These are phyloP conservation scores for Lachnellula occidentalis DNA, from an alignment of 2,329 filamentous ascomycete genomes.

Conservation along the genomic window DNA sequence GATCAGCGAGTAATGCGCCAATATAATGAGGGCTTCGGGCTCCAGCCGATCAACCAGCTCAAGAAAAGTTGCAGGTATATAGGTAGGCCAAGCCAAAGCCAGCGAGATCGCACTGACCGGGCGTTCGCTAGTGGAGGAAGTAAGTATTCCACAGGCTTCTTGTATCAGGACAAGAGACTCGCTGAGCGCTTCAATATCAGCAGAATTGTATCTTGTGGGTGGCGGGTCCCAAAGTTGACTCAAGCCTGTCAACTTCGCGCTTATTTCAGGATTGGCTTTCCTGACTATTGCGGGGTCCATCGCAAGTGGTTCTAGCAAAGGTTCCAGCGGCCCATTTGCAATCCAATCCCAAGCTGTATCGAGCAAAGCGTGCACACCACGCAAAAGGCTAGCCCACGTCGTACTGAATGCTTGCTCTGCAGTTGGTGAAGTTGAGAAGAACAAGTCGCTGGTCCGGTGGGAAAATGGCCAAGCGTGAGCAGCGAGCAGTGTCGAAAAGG, in stretches of 20 bases:
- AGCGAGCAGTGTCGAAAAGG: slow-evolving; percentile 11
- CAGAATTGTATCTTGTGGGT: background rate
- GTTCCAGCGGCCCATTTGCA: slow-evolving; percentile 1
- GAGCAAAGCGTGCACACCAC: slow-evolving; percentile 4
- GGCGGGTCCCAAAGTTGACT: background rate
- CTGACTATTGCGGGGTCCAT: background rate
- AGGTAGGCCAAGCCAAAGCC: slow-evolving; percentile 33
- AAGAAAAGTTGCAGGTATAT: slow-evolving; percentile 28
- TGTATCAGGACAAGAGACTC: slow-evolving; percentile 3
- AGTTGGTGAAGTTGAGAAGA: slow-evolving; percentile 4
- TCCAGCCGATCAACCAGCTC: slow-evolving; percentile 32
- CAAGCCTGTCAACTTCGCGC: background rate
- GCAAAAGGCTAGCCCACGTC: slow-evolving; percentile 10
- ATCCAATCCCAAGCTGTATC: background rate
- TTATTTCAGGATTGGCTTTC: background rate
- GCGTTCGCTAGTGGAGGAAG: background rate
- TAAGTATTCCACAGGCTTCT: background rate
- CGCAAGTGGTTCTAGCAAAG: background rate
- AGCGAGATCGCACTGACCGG: background rate
- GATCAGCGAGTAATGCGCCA: slow-evolving; percentile 34
- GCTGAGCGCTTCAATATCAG: slow-evolving; percentile 4
- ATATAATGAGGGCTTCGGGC: slow-evolving; percentile 32
- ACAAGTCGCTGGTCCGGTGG: slow-evolving; percentile 8
- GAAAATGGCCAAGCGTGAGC: slow-evolving; percentile 14
- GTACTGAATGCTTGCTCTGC: background rate